Base-by-base conservation (phyloP, 148 eudicot genomes). In the Vaccinium corymbosum region DNA sequence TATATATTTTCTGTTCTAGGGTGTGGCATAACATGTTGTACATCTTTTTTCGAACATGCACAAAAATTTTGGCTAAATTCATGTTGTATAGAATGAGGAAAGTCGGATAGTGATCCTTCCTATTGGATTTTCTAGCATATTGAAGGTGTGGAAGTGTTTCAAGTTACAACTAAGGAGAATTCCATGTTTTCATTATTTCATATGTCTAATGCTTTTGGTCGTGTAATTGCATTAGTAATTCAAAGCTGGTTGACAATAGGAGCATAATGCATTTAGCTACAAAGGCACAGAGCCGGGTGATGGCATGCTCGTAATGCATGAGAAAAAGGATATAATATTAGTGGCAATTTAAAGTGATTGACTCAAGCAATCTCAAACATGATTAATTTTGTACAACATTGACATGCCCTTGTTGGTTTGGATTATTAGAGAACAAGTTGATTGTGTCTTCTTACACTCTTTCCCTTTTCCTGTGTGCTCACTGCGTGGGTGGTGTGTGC, bases 401-500 rank as follows among this genome's bases (percentile, higher is more conserved):
- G 73, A 14, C 52, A 25, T 81, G 46, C 74, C 56, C 38, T 80
- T 46, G 1, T 8, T 76, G 15, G 25, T 13, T 22, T 61, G 46
- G 52, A 80, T 64, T 22, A 9, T 20, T 5, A 0, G n/a, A 46
- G 6, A 42, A 19, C 70, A 1, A 48, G 20, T 71, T 38, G 42
- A 3, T 53, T 42, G 16, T 76, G 68, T 59, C 20, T 78, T 3
- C 64, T 53, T 78, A 5, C 19, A 14, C 17, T 68, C 35, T 13
- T 79, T 35, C 35, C 38, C 25, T 46, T 6, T 59, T 0, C 4
- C 20, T 62, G 19, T 22, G 74, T 12, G 32, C 19, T 48, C 42
- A 6, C 64, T 59, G 46, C 4, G 7, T 77, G 78, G 85, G 27
- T 80, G 80, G 70, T 12, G 20, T 8, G 20, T 86, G 22, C 82